Evolutionary conservation across 768 basidiomycete genomes (phyloP).

Genomic region (Rhizopogon vinicolor): DNA sequence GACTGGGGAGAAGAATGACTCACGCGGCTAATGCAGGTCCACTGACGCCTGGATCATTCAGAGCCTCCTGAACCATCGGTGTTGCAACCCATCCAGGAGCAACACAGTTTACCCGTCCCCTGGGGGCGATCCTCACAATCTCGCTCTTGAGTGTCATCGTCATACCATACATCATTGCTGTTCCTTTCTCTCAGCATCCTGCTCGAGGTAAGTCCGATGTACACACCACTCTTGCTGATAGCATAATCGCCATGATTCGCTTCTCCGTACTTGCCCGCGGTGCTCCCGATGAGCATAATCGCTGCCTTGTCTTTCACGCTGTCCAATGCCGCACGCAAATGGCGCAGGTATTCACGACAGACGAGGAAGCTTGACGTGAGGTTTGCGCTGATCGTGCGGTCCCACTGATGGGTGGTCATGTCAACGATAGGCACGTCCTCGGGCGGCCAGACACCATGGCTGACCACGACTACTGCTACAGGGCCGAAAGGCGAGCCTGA

Average conservation of each 20-base stretch:
- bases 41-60: conserved; percentile 49
- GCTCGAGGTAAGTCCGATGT: background rate
- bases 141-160: conserved; percentile 71
- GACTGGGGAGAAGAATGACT: conserved; percentile 13
- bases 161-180: conserved; percentile 72
- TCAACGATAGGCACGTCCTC: conserved; percentile 46
- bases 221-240: conserved; percentile 61
- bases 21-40: conserved; percentile 67
- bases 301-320: conserved; percentile 48
- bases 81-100: conserved; percentile 69
- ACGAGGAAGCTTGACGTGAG: conserved; percentile 69
- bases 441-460: conserved; percentile 51
- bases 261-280: conserved; percentile 71
- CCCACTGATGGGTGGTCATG: conserved; percentile 64
- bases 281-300: conserved; percentile 66
- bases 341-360: conserved; percentile 51
- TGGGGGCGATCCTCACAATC: conserved; percentile 70
- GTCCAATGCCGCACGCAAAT: conserved; percentile 33
- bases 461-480: conserved; percentile 57
- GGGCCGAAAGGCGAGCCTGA: conserved; percentile 37
- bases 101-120: conserved; percentile 62
- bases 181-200: background rate
- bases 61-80: conserved; percentile 53
- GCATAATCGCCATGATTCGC: conserved; percentile 65
- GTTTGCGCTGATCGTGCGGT: conserved; percentile 54